Evolutionary conservation across 495 filamentous ascomycete genomes (phyloP).

Genomic region (Penicillium atrosanguineum): DNA sequence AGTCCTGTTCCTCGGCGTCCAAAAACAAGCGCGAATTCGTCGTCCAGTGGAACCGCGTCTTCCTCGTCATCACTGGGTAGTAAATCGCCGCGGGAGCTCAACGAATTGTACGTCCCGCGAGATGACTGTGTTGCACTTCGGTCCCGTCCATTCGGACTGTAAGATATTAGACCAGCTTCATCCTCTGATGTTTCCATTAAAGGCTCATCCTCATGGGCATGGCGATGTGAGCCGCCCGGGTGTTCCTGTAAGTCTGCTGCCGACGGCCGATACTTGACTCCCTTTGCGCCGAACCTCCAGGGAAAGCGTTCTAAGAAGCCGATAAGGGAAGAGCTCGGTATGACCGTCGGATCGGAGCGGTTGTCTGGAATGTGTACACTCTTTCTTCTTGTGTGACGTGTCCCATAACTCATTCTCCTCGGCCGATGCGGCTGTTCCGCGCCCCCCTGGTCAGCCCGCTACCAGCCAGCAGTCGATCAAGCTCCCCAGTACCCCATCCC

Average conservation of each 20-base stretch:
- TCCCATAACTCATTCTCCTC: conserved; percentile 86
- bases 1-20: conserved; percentile 61
- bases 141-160: conserved; percentile 51
- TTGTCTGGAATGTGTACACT: conserved; percentile 61
- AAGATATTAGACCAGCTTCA: conserved; percentile 21
- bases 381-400: conserved; percentile 58
- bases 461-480: conserved; percentile 82
- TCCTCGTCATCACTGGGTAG: conserved; percentile 92
- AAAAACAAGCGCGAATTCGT: conserved; percentile 84
- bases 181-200: conserved; percentile 65
- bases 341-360: conserved; percentile 78
- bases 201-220: conserved; percentile 63
- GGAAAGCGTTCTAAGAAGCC: conserved; percentile 84
- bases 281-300: conserved; percentile 78
- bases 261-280: conserved; percentile 80
- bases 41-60: conserved; percentile 88
- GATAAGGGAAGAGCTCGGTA: conserved; percentile 80
- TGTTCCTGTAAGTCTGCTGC: conserved; percentile 91
- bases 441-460: conserved; percentile 53
- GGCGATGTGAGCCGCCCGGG: conserved; percentile 54
- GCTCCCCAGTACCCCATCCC: conserved; percentile 77
- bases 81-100: conserved; percentile 89
- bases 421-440: conserved; percentile 68
- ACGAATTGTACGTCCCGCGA: conserved; percentile 79
- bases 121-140: conserved; percentile 82